Conservation (phyloP, 176 grass and related monocot genomes). For the Ampelocalamus luodianensis region DNA sequence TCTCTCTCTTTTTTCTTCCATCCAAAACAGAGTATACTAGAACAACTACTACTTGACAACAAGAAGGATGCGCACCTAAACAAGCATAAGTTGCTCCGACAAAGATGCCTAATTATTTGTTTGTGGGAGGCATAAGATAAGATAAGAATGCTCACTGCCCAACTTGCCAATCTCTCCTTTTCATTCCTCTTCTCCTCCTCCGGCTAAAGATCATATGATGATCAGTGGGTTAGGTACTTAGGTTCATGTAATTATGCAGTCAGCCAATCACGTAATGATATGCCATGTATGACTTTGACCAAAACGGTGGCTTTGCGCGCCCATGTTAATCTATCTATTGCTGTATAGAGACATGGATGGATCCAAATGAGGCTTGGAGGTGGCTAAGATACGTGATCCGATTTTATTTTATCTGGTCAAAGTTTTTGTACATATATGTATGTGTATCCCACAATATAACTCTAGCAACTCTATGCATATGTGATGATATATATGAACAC, state of each 20-base stretch:
- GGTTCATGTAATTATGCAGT: constrained; percentile 52
- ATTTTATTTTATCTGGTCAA: no score
- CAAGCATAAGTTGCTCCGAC: constrained; percentile 13
- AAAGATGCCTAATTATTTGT: constrained; percentile 26
- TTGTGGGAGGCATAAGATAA: neutral
- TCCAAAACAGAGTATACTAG: neutral
- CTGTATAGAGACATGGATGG: neutral
- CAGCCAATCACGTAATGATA: constrained; percentile 4
- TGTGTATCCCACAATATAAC: no score
- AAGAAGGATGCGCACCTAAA: neutral
- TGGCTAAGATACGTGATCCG: no score
- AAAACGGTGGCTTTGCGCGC: neutral
- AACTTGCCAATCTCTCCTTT: neutral
- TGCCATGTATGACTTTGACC: constrained; percentile 37
- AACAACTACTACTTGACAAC: neutral
- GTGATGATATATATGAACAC: no score
- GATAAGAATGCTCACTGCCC: constrained; percentile 2
- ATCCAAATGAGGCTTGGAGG: no score
- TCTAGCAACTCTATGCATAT: no score
- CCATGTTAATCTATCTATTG: neutral
- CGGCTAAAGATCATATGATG: neutral
- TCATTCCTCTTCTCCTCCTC: neutral
- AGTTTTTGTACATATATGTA: no score
- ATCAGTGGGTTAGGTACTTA: constrained; percentile 53
- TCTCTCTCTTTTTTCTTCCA: no score